These are phyloP conservation scores for Thelonectria discophora DNA, from an alignment of 2,329 filamentous ascomycete species.

Conservation along the genomic window DNA sequence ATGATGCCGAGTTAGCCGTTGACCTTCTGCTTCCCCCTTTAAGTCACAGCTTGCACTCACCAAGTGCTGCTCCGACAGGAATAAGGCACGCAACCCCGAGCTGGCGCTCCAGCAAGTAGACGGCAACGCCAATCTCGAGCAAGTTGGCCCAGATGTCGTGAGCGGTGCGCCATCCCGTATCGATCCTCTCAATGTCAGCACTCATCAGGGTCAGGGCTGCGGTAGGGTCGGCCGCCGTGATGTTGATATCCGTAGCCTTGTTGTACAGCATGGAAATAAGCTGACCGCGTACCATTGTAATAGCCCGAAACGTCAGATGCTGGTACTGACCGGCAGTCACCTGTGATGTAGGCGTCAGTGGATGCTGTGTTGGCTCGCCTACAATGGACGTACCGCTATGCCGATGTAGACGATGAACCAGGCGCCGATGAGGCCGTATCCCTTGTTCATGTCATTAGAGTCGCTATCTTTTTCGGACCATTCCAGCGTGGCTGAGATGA, in stretches of 20 bases:
- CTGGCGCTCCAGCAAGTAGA: slow-evolving; percentile 56
- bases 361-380: neutral
- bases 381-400: slow-evolving; percentile 8
- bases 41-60: slow-evolving; percentile 12
- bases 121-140: slow-evolving; percentile 54
- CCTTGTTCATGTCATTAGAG: slow-evolving; percentile 6
- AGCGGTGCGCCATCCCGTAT: slow-evolving; percentile 45
- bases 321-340: slow-evolving; percentile 26
- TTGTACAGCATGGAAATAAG: slow-evolving; percentile 42
- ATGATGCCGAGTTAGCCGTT: neutral
- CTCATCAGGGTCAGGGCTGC: slow-evolving; percentile 56
- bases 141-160: slow-evolving; percentile 54
- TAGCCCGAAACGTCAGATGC: slow-evolving; percentile 39
- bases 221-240: slow-evolving; percentile 46
- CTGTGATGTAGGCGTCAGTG: slow-evolving; percentile 14
- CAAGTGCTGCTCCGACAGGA: slow-evolving; percentile 29
- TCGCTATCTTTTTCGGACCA: slow-evolving; percentile 18
- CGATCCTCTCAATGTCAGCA: slow-evolving; percentile 54
- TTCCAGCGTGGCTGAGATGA: slow-evolving; percentile 29
- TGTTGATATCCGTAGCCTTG: slow-evolving; percentile 41
- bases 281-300: slow-evolving; percentile 44
- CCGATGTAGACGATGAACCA: slow-evolving; percentile 33
- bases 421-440: slow-evolving; percentile 34
- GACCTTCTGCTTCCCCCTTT: neutral
- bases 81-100: slow-evolving; percentile 29